Base-by-base conservation (phyloP, 140 eudicot species). In the Cichorium intybus region DNA sequence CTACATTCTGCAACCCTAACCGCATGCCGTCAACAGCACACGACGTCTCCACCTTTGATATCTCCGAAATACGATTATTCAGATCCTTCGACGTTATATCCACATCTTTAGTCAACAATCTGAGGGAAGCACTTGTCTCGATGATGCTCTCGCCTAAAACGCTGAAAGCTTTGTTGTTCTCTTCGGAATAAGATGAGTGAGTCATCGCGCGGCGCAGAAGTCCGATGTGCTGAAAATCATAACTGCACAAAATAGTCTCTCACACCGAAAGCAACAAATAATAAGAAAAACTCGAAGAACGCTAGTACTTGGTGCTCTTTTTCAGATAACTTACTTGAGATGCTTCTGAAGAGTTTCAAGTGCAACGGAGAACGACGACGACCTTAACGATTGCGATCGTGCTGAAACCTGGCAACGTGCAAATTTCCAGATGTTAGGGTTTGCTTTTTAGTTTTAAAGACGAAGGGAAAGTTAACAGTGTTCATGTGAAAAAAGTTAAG, bases 191-290 rank as follows among this genome's bases (percentile, higher is more conserved):
- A 1, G 98, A 87, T 4, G 96, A 56, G 72, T 91, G 98, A 11
- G 96, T 91, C 96, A 87, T 79, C 17, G 95, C 95, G 10, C 95
- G 86, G 10, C 92, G 75, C 23, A 91, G 82, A 47, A 68, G 62
- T 1, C 81, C 88, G 29, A 85, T 58, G 64, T 56, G 57, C 50
- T 77, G 52, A 39, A 91, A 91, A 15, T 78, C 82, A 43, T 87
- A 91, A 43, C 97, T 90, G 71, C 47, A 77, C 39, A 45, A 46
- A 45, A 24, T 0, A 53, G 39, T 20, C n/a, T 15, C 35, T 15
- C 35, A 11, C 15, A 18, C 55, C 22, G 16, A 33, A 33, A 47
- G 12, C 41, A 59, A 26, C 34, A 46, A 22, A 29, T 49, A 17
- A 26, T 41, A 2, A 15, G 26, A 64, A 39, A 28, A 53, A 2